Conservation (phyloP, 2,329 filamentous ascomycete genomes). For the Claviceps sorghi region DNA sequence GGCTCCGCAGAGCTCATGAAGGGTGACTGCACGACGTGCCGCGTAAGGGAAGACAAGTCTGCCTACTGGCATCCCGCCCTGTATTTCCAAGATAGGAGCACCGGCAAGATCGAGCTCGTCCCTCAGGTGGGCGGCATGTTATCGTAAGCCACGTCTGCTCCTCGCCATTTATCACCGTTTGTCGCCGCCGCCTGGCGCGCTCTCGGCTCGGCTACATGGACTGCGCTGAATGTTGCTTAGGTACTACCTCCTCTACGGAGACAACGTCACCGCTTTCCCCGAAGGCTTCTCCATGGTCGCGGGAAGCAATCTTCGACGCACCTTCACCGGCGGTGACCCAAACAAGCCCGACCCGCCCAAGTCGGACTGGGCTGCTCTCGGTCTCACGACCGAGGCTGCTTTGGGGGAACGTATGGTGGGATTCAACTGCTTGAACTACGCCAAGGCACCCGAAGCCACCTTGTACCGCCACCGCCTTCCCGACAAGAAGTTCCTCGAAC, state of each 20-base stretch:
- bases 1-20: slow-evolving; percentile 40
- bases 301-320: slow-evolving; percentile 52
- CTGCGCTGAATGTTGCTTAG: slow-evolving; percentile 23
- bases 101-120: slow-evolving; percentile 54
- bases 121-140: slow-evolving; percentile 69
- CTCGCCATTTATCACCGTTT: not conserved
- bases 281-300: slow-evolving; percentile 68
- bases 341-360: slow-evolving; percentile 49
- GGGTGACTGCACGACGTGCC: slow-evolving; percentile 66
- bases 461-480: slow-evolving; percentile 73
- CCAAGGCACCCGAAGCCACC: slow-evolving; percentile 48
- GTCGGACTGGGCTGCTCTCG: slow-evolving; percentile 51
- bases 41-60: slow-evolving; percentile 69
- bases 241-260: slow-evolving; percentile 67
- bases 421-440: slow-evolving; percentile 91
- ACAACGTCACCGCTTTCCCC: slow-evolving; percentile 60
- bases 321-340: slow-evolving; percentile 55
- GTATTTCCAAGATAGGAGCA: slow-evolving; percentile 56
- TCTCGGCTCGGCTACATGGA: not conserved
- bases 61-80: slow-evolving; percentile 72
- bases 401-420: slow-evolving; percentile 71
- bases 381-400: slow-evolving; percentile 50
- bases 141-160: slow-evolving; percentile 42
- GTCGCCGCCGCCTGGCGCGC: not conserved
- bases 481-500: slow-evolving; percentile 58